phyloP scores from a whole-genome alignment of 129 eudicot species.

The Flaveria linearis region DNA sequence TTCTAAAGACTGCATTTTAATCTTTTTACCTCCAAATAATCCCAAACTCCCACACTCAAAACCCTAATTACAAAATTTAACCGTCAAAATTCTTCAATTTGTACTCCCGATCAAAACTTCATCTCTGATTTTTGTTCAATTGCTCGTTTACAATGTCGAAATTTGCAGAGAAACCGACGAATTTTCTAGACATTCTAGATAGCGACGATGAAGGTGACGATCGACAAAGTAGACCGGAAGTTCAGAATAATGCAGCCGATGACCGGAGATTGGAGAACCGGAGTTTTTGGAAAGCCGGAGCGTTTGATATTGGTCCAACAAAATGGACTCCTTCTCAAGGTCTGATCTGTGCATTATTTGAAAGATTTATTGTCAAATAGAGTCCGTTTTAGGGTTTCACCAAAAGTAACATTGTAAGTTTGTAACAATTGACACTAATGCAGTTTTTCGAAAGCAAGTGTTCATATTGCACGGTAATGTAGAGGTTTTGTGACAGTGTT shows the following conservation, averaged over 20 bases:
- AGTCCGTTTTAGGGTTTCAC: neutral
- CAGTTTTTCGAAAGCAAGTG: neutral
- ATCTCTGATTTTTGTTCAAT: neutral
- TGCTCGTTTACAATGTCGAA: neutral
- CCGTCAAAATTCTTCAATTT: neutral
- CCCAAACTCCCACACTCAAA: neutral
- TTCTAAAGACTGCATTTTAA: too few relatives aligned
- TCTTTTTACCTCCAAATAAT: too few relatives aligned
- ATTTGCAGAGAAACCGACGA: neutral
- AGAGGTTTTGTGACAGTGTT: neutral
- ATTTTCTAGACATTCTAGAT: slow-evolving; percentile 29
- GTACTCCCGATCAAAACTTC: neutral
- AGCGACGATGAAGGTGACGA: slow-evolving; percentile 34
- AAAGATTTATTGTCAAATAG: neutral
- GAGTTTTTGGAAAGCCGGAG: slow-evolving; percentile 97
- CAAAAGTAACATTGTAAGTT: neutral
- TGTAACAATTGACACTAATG: neutral
- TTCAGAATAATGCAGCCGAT: slow-evolving; percentile 24
- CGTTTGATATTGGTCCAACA: slow-evolving; percentile 50
- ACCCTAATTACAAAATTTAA: slow-evolving; percentile 21
- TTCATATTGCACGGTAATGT: neutral
- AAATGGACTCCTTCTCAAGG: slow-evolving; percentile 50
- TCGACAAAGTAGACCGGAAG: slow-evolving; percentile 17
- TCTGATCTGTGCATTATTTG: neutral
- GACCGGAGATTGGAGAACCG: slow-evolving; percentile 49